These are phyloP conservation scores for Shiraia bambusicola DNA, from an alignment of 2,329 filamentous ascomycete species.

Conservation along the genomic window DNA sequence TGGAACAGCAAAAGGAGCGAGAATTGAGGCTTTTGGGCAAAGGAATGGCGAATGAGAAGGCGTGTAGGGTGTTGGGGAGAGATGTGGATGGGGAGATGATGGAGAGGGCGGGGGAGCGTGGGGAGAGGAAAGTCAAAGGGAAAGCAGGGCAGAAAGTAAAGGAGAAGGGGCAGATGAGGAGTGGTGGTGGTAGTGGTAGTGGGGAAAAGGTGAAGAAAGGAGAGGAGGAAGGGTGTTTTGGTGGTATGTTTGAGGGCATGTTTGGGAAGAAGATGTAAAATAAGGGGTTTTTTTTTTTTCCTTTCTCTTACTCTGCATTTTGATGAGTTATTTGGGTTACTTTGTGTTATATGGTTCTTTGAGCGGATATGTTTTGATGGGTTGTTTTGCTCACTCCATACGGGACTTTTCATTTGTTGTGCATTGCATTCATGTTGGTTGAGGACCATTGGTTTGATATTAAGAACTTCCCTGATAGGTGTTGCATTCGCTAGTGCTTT, in stretches of 20 bases:
- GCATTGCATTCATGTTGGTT: too few species aligned
- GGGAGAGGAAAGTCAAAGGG: neutral
- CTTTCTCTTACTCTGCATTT: too few species aligned
- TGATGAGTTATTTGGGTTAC: too few species aligned
- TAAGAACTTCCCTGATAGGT: too few species aligned
- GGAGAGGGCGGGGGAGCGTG: neutral
- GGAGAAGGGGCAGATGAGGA: constrained; percentile 1
- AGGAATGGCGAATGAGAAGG: constrained; percentile 8
- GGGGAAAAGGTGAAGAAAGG: neutral
- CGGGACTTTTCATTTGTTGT: too few species aligned
- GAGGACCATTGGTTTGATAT: too few species aligned
- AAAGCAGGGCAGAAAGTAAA: constrained; percentile 7
- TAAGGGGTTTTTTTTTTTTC: too few species aligned
- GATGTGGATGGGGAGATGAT: neutral
- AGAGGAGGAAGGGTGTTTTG: neutral
- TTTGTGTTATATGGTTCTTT: too few species aligned
- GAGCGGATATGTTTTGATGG: too few species aligned
- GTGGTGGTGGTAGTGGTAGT: neutral
- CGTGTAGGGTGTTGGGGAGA: constrained; percentile 6
- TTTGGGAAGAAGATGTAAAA: too few species aligned
- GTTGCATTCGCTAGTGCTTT: too few species aligned
- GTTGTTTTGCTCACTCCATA: too few species aligned
- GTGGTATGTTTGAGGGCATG: neutral
- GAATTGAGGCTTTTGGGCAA: constrained; percentile 20
- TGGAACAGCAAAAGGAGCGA: constrained; percentile 27